phyloP scores from a whole-genome alignment of 345 rosid genomes.

The Raphanus raphanistrum region DNA sequence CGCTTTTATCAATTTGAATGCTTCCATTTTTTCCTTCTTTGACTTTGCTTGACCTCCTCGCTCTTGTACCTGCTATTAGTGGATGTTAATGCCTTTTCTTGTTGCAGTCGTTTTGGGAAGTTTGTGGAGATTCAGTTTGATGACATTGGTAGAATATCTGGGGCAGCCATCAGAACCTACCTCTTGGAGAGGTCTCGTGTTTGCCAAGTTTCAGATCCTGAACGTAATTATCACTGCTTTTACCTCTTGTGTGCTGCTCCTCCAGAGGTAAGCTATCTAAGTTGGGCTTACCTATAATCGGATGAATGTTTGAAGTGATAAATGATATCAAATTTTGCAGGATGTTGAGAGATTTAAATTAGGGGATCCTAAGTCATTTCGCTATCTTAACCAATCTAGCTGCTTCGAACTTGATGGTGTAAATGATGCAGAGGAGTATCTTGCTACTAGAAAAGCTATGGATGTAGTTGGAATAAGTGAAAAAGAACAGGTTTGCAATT shows the following conservation, averaged over 20 bases:
- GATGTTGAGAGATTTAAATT: slow-evolving; percentile 78
- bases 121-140: slow-evolving; percentile 94
- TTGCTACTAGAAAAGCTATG: slow-evolving; percentile 86
- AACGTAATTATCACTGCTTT: slow-evolving; percentile 94
- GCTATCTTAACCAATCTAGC: slow-evolving; percentile 89
- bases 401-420: slow-evolving; percentile 75
- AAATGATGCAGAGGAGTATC: slow-evolving; percentile 72
- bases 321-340: slow-evolving; percentile 43
- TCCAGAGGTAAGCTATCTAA: slow-evolving; percentile 48
- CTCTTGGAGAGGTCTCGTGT: slow-evolving; percentile 96
- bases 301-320: slow-evolving; percentile 28
- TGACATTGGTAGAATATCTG: slow-evolving; percentile 73
- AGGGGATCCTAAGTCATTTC: slow-evolving; percentile 83
- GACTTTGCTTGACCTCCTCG: slow-evolving; percentile 13
- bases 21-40: slow-evolving; percentile 22
- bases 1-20: not conserved
- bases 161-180: slow-evolving; percentile 94
- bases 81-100: slow-evolving; percentile 21
- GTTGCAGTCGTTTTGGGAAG: slow-evolving; percentile 87
- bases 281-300: not conserved
- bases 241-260: slow-evolving; percentile 95
- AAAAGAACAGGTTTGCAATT: slow-evolving; percentile 67
- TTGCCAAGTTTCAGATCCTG: slow-evolving; percentile 89
- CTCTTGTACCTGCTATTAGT: not conserved
- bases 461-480: slow-evolving; percentile 74